phyloP scores from a whole-genome alignment of 2,329 filamentous ascomycete species.

The Ascochyta viciae-villosae region DNA sequence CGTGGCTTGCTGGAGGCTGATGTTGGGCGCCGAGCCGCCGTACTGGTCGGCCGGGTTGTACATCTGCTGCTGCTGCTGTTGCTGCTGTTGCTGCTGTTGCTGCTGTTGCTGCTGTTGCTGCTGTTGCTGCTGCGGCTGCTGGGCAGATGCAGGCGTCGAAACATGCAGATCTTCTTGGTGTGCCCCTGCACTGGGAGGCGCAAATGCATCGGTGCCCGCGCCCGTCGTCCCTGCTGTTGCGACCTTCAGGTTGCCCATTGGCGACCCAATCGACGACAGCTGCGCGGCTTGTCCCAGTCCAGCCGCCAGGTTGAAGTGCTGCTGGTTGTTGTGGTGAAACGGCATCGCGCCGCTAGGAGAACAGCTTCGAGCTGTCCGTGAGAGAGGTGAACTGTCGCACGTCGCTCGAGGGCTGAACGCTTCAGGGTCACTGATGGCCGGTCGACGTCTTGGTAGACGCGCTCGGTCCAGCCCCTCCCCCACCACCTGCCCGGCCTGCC shows the following conservation, averaged over 20 bases:
- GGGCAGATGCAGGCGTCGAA: conserved; percentile 50
- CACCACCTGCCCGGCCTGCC: background rate
- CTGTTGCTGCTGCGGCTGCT: conserved; percentile 9
- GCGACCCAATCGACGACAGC: conserved; percentile 57
- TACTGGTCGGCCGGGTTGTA: conserved; percentile 61
- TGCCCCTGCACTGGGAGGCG: conserved; percentile 47
- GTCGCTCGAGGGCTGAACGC: conserved; percentile 10
- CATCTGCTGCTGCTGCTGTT: conserved; percentile 42
- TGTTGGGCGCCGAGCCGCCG: conserved; percentile 57
- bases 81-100: conserved; percentile 21
- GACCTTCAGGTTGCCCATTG: conserved; percentile 50
- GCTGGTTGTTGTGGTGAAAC: conserved; percentile 40
- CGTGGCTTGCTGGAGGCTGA: conserved; percentile 67
- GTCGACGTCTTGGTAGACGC: conserved; percentile 2
- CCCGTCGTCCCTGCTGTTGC: conserved; percentile 51
- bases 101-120: conserved; percentile 34
- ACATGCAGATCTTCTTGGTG: conserved; percentile 65
- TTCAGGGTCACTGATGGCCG: conserved; percentile 5
- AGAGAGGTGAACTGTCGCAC: conserved; percentile 1
- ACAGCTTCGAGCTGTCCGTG: conserved; percentile 14
- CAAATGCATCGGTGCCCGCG: conserved; percentile 55
- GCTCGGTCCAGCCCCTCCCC: conserved; percentile 7
- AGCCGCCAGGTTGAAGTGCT: conserved; percentile 35
- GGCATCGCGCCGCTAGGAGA: conserved; percentile 41
- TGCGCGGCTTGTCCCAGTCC: conserved; percentile 56